phyloP scores from a whole-genome alignment of 176 grass and related monocot genomes.

The Triticum turgidum region DNA sequence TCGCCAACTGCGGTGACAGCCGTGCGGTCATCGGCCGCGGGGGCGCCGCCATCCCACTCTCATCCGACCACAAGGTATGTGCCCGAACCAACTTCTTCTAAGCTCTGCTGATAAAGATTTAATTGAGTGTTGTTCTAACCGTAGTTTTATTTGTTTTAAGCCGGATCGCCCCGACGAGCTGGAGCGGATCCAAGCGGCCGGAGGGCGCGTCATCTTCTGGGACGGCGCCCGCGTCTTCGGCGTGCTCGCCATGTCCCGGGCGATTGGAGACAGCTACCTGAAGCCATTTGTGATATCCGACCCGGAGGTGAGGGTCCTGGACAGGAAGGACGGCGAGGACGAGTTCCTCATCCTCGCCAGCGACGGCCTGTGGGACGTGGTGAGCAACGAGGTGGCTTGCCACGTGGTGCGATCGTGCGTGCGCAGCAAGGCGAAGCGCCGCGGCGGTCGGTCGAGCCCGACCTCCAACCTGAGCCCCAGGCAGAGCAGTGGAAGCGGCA shows the following conservation, averaged over 20 bases:
- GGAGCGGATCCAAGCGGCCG: slow-evolving; percentile 64
- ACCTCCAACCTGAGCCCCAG: slow-evolving; percentile 43
- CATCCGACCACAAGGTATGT: slow-evolving; percentile 77
- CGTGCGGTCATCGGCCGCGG: slow-evolving; percentile 76
- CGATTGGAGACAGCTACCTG: slow-evolving; percentile 85
- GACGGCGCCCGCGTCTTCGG: slow-evolving; percentile 83
- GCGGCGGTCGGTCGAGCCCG: slow-evolving; percentile 23
- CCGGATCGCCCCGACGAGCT: slow-evolving; percentile 86
- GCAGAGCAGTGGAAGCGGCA: slow-evolving; percentile 33
- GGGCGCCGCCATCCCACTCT: slow-evolving; percentile 68
- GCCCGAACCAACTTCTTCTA: background rate
- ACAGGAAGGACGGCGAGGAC: slow-evolving; percentile 66
- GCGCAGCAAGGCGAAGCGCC: background rate
- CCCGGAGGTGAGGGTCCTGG: slow-evolving; percentile 77
- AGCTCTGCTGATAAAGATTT: background rate
- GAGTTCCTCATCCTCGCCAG: slow-evolving; percentile 86
- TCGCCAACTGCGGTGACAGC: slow-evolving; percentile 86
- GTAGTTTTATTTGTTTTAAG: slow-evolving; percentile 41
- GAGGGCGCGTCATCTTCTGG: slow-evolving; percentile 91
- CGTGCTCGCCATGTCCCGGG: slow-evolving; percentile 91
- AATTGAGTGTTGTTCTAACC: background rate
- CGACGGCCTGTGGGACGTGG: slow-evolving; percentile 95
- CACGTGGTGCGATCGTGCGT: slow-evolving; percentile 67
- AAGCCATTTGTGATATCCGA: slow-evolving; percentile 84
- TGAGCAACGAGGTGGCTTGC: slow-evolving; percentile 83